A percentile compares a stretch with the other conserved stretches of the same genome.
These are phyloP conservation scores for Russula dissimulans DNA, from an alignment of 768 basidiomycete genomes.

Conservation along the genomic window DNA sequence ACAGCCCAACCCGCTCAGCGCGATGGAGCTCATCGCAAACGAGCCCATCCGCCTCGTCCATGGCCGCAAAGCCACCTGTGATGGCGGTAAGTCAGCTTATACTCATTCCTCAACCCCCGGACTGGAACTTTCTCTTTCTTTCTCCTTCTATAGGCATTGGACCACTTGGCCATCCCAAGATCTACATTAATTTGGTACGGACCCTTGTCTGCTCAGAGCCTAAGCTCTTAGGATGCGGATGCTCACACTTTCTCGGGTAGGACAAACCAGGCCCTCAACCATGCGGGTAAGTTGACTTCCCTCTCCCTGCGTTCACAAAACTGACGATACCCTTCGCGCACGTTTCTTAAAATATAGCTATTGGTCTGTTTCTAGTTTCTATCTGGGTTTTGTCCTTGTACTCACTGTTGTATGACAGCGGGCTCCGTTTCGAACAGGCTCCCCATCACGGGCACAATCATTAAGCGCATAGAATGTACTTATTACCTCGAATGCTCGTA, in stretches of 20 bases:
- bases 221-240: neutral
- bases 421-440: slow-evolving; percentile 82
- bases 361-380: slow-evolving; percentile 31
- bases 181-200: slow-evolving; percentile 89
- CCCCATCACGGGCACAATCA: slow-evolving; percentile 55
- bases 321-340: neutral
- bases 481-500: neutral
- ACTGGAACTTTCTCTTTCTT: too few relatives aligned
- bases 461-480: slow-evolving; percentile 14
- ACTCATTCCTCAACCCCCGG: too few relatives aligned
- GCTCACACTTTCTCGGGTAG: slow-evolving; percentile 30
- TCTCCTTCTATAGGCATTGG: slow-evolving; percentile 60
- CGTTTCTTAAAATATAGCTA: slow-evolving; percentile 30
- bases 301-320: slow-evolving; percentile 10
- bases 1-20: slow-evolving; percentile 84
- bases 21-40: slow-evolving; percentile 80
- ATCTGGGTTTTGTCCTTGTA: neutral
- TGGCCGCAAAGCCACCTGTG: slow-evolving; percentile 82
- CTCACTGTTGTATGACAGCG: slow-evolving; percentile 38
- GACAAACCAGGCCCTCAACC: slow-evolving; percentile 81
- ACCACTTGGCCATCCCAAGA: slow-evolving; percentile 91
- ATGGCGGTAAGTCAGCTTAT: slow-evolving; percentile 66
- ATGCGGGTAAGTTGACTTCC: slow-evolving; percentile 67
- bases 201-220: neutral
- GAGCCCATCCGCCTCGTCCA: slow-evolving; percentile 80